phyloP scores from a whole-genome alignment of 1,139 yeast species.

The Meyerozyma athensensis region DNA sequence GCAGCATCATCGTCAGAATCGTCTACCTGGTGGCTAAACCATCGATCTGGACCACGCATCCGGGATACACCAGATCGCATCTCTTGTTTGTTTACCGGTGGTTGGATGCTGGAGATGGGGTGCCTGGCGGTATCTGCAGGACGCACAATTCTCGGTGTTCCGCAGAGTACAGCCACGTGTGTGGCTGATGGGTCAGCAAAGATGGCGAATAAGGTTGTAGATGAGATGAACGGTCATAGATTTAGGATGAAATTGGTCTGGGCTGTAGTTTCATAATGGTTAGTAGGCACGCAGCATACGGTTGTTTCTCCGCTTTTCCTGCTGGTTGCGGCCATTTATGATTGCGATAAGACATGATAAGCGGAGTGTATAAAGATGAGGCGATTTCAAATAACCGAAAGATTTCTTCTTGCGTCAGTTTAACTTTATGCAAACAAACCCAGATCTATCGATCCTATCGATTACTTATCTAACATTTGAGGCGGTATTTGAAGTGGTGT shows the following conservation, averaged over 20 bases:
- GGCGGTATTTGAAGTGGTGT: conserved; percentile 73
- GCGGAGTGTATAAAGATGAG: conserved; percentile 3
- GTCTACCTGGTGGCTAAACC: conserved; percentile 14
- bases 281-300: too few species aligned
- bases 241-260: too few species aligned
- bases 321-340: too few species aligned
- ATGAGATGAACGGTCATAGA: too few species aligned
- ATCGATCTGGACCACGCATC: conserved; percentile 4
- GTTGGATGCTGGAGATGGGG: not conserved
- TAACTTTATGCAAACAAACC: not conserved
- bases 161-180: too few species aligned
- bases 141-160: not conserved
- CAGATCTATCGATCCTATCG: conserved; percentile 43
- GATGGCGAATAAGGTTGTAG: not conserved
- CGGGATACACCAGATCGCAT: conserved; percentile 2
- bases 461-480: conserved; percentile 67
- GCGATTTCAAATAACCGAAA: conserved; percentile 5
- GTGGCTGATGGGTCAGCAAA: too few species aligned
- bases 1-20: conserved; percentile 16
- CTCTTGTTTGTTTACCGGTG: conserved; percentile 1
- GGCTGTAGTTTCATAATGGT: too few species aligned
- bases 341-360: not conserved
- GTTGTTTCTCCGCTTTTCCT: not conserved
- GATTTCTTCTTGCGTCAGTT: not conserved
- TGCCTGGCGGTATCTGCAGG: not conserved